Evolutionary conservation across 208 protist genomes (phyloP), one percentile per base, ranked within the genome.

Genomic region (Wallacemonas sp.): DNA sequence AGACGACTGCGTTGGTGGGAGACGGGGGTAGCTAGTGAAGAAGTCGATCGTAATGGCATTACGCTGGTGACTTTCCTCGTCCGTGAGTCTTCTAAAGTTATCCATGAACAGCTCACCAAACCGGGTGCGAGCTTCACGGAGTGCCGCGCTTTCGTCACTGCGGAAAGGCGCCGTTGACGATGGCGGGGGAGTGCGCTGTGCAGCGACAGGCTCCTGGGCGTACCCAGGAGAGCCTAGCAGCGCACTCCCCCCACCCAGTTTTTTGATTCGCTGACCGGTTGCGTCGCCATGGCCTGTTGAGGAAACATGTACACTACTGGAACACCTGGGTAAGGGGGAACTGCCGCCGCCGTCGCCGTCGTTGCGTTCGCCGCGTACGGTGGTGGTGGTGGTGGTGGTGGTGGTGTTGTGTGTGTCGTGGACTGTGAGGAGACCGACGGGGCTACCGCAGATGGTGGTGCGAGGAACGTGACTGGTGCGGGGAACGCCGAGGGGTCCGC

Each of bases 1-100:
- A 0, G 24, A n/a, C 6, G 19, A 32, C 6, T 0, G 12, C 4
- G 46, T 49, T 29, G 39, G 30, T 6, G 63, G 27, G 0, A 49
- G 19, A 2, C 16, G 14, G 0, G 78, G 78, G 52, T 72, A 74
- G 1, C 60, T 52, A 16, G 63, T 65, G 68, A 66, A 85, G 47
- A 76, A 85, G 32, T 85, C 78, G 16, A 85, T 75, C 17, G 70
- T 69, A 24, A 85, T 32, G 61, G 67, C 44, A 23, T 65, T 61
- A 17, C 78, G 60, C 9, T 64, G 69, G 23, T 74, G 74, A 0
- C 52, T 46, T 38, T 85, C 78, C 14, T 65, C 68, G 2, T 80
- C 65, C 0, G 76, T 19, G 4, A 85, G 32, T 11, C 30, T 65
- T 34, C 57, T 49, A 39, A 61, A 73, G 23, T 57, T 34, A 11